Conservation (phyloP, 371 early-diverging fungal species). For the Rhizomucor pusillus region DNA sequence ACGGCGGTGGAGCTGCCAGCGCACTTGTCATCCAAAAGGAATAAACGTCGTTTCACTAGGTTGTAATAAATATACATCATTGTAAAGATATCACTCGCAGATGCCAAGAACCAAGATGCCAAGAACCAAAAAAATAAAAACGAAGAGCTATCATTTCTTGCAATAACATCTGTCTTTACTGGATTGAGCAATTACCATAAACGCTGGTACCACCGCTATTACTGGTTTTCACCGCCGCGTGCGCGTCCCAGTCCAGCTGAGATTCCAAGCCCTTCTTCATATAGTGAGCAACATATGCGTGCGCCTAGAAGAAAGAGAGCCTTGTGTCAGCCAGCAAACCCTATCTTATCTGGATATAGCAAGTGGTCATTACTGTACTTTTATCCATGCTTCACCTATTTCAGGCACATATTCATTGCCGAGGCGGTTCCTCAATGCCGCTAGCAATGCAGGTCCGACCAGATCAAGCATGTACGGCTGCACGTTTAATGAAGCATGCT, state of each 20-base stretch:
- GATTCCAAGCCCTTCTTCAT: constrained; percentile 14
- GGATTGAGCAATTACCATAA: constrained; percentile 4
- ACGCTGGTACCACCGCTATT: neutral
- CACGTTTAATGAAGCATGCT: constrained; percentile 38
- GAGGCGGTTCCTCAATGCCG: constrained; percentile 33
- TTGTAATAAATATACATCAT: neutral
- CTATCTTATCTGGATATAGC: neutral
- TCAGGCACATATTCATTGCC: constrained; percentile 33
- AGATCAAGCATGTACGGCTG: constrained; percentile 31
- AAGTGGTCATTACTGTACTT: constrained; percentile 19
- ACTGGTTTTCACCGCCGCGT: neutral
- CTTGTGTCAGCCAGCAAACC: too few relatives aligned
- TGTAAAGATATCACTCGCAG: neutral
- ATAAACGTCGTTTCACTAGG: too few relatives aligned
- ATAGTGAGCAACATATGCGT: constrained; percentile 29
- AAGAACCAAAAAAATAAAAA: neutral
- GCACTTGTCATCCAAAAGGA: constrained; percentile 79
- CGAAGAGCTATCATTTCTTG: neutral
- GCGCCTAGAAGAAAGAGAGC: constrained; percentile 20
- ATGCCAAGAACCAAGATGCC: neutral
- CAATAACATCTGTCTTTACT: neutral
- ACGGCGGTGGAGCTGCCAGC: constrained; percentile 92
- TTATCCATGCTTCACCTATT: constrained; percentile 42
- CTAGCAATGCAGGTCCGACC: constrained; percentile 37
- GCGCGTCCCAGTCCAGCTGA: constrained; percentile 5